These are phyloP conservation scores for Pythium guiyangense DNA, from an alignment of 352 stramenopile genomes.

Conservation along the genomic window DNA sequence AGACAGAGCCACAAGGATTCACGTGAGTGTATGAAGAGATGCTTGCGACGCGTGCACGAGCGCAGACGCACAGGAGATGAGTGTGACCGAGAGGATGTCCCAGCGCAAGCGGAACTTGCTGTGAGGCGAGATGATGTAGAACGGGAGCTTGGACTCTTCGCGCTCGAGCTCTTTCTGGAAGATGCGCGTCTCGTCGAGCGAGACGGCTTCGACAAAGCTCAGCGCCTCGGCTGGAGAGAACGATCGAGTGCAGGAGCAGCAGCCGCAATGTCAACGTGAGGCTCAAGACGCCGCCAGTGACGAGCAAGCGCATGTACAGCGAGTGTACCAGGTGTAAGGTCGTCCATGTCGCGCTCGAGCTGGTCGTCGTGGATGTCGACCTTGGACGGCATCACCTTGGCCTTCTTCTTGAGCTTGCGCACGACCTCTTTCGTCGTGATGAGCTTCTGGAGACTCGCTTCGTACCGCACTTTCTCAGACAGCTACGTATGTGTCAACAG, in stretches of 20 bases:
- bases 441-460: conserved; percentile 50
- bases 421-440: conserved; percentile 57
- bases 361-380: conserved; percentile 25
- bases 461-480: conserved; percentile 24
- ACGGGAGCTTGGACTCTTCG: conserved; percentile 76
- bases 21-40: neutral
- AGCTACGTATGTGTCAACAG: conserved; percentile 1
- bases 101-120: conserved; percentile 73
- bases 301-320: neutral
- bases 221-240: conserved; percentile 48
- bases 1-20: neutral
- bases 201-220: conserved; percentile 71
- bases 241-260: neutral
- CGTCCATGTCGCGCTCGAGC: conserved; percentile 63
- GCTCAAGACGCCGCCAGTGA: neutral
- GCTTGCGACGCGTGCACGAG: neutral
- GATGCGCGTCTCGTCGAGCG: conserved; percentile 81
- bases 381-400: conserved; percentile 40
- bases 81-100: conserved; percentile 60
- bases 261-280: neutral
- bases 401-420: conserved; percentile 51
- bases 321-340: conserved; percentile 63
- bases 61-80: conserved; percentile 60
- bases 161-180: conserved; percentile 84
- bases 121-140: conserved; percentile 71